These are phyloP conservation scores for Candida montana DNA, from an alignment of 805 yeast genomes.

Conservation along the genomic window DNA sequence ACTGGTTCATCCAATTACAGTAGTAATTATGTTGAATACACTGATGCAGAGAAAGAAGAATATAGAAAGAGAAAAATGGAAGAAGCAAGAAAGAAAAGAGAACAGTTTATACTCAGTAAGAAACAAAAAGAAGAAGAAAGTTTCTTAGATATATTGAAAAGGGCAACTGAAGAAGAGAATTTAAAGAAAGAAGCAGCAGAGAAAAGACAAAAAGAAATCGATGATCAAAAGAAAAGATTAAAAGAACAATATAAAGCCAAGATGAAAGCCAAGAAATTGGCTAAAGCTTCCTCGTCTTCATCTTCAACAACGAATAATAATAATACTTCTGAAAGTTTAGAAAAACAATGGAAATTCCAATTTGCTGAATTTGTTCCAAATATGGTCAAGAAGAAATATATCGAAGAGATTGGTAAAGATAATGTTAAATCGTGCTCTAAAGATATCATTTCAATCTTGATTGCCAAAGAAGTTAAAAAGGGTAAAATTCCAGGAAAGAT, in stretches of 20 bases:
- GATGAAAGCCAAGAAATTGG: constrained; percentile 9
- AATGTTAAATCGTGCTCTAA: constrained; percentile 70
- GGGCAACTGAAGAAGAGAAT: constrained; percentile 30
- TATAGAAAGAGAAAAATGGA: constrained; percentile 28
- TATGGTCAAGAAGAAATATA: constrained; percentile 60
- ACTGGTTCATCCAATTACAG: neutral
- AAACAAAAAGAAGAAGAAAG: constrained; percentile 16
- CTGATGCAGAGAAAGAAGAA: constrained; percentile 22
- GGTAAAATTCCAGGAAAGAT: constrained; percentile 40
- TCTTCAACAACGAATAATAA: constrained; percentile 9
- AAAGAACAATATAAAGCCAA: constrained; percentile 32
- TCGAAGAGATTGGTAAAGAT: constrained; percentile 63
- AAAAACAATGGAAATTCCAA: constrained; percentile 32
- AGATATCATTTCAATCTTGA: constrained; percentile 65
- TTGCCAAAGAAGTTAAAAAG: constrained; percentile 55
- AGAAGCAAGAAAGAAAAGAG: constrained; percentile 23
- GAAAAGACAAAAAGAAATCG: constrained; percentile 16
- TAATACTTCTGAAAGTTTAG: constrained; percentile 14
- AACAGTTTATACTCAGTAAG: constrained; percentile 21
- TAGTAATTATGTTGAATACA: constrained; percentile 1
- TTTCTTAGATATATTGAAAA: constrained; percentile 35
- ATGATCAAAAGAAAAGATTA: constrained; percentile 19
- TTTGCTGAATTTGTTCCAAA: constrained; percentile 82
- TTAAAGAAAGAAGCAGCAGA: constrained; percentile 20
- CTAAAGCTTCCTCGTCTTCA: constrained; percentile 9